These are phyloP conservation scores for Ustilago sp. DNA, from an alignment of 1,284 basidiomycete genomes.

Conservation along the genomic window DNA sequence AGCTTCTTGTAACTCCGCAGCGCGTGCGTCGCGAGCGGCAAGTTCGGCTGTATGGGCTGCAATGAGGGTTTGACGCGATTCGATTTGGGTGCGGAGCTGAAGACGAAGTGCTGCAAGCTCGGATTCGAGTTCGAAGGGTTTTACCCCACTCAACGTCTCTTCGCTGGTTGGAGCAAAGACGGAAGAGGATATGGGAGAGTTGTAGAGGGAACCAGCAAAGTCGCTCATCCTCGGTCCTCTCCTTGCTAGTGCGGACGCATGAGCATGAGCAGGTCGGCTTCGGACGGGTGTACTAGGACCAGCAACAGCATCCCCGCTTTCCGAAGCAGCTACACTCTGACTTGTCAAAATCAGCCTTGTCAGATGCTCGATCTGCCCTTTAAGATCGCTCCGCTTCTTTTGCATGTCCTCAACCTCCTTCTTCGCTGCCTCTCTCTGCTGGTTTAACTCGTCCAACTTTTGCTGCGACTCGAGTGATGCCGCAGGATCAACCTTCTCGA, in stretches of 20 bases:
- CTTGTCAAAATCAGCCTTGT: constrained; percentile 65
- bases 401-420: constrained; percentile 59
- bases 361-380: constrained; percentile 64
- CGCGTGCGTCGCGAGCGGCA: constrained; percentile 30
- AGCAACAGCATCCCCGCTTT: constrained; percentile 11
- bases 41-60: constrained; percentile 31
- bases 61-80: constrained; percentile 27
- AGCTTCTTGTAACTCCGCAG: constrained; percentile 40
- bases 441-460: constrained; percentile 48
- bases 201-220: constrained; percentile 17
- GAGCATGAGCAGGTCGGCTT: constrained; percentile 14
- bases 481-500: constrained; percentile 10
- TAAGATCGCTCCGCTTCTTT: constrained; percentile 53
- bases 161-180: neutral
- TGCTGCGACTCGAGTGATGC: constrained; percentile 24
- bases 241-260: constrained; percentile 43
- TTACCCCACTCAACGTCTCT: constrained; percentile 20
- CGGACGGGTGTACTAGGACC: constrained; percentile 32
- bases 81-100: constrained; percentile 46
- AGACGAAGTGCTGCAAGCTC: constrained; percentile 55
- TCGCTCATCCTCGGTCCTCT: constrained; percentile 62
- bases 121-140: constrained; percentile 58
- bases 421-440: constrained; percentile 47
- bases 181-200: constrained; percentile 16
- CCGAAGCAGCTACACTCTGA: constrained; percentile 48